Base-by-base conservation (phyloP, 768 basidiomycete genomes). In the Mycena chlorophos region DNA sequence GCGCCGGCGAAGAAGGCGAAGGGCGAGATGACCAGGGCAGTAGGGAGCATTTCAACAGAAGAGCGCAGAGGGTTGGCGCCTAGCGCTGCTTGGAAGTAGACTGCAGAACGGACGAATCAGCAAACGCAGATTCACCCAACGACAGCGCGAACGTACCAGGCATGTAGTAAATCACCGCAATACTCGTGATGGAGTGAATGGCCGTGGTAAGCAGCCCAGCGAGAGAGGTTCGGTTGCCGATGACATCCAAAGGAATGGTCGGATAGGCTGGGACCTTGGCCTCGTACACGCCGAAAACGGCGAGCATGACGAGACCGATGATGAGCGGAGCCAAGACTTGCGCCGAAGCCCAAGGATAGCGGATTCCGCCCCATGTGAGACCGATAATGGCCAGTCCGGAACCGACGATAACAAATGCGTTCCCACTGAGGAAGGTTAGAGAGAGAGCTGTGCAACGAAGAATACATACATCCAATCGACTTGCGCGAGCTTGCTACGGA, bases 291-390 rank as follows among this genome's bases (percentile, higher is more conserved):
- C 82, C 22, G 56, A 77, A 80, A 1, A 42, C 51, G 2, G 58
- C 63, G 2, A 84, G 54, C 1, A 72, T 72, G 14, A 67, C 46
- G 5, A 76, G 5, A 0, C 82, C 82, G 23, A 81, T 40, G 20
- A 76, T 58, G 3, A 83, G 67, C 0, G 80, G 78, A 3, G 69
- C 69, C 20, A 83, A 67, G 17, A 80, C 72, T 2, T 60, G 64
- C 17, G 62, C 67, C 0, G 74, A 75, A 10, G 50, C 56, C 81
- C 82, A 84, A 1, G 73, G 54, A 52, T 73, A 77, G 0, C 60
- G 57, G 30, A 73, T 64, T 2, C 82, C 81, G 16, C 75, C 81
- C 74, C 75, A 81, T 4, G 76, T 81, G 14, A 84, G 63, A 0
- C 65, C 78, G 43, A 81, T 64, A 34, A 75, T 72, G 20, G 55